These are phyloP conservation scores for Xanthoconium purpureum DNA, from an alignment of 768 basidiomycete species.

Conservation along the genomic window DNA sequence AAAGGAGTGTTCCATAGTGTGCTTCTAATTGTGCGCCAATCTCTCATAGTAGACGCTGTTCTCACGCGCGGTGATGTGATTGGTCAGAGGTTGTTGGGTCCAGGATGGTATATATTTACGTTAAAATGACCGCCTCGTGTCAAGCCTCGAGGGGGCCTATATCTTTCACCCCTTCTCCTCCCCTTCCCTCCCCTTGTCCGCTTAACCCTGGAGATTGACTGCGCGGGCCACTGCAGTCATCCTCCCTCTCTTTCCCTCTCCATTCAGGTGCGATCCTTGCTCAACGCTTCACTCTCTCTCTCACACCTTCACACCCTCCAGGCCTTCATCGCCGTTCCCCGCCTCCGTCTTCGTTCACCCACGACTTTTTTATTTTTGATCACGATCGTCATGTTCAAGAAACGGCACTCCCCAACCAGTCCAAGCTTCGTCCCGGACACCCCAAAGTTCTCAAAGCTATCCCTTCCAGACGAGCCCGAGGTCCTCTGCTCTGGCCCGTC, in stretches of 20 bases:
- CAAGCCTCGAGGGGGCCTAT: conserved; percentile 26
- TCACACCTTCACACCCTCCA: background rate
- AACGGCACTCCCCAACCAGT: conserved; percentile 13
- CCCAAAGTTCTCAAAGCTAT: conserved; percentile 15
- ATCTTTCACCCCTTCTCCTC: conserved; percentile 3
- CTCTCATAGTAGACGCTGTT: background rate
- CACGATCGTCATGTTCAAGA: conserved; percentile 31
- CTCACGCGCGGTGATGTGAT: conserved; percentile 11
- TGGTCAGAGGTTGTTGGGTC: conserved; percentile 18
- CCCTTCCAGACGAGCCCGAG: conserved; percentile 14
- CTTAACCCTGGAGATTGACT: conserved; percentile 20
- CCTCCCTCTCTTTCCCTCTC: conserved; percentile 7
- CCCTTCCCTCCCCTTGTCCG: conserved; percentile 9
- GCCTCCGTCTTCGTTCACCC: conserved; percentile 14
- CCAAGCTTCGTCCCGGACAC: conserved; percentile 19
- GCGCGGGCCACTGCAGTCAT: conserved; percentile 27
- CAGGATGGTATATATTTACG: conserved; percentile 8
- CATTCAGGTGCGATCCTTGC: conserved; percentile 12
- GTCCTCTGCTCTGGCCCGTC: conserved; percentile 2
- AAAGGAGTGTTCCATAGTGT: background rate
- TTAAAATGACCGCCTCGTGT: conserved; percentile 22
- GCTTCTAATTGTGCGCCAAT: too few species aligned
- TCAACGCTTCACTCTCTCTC: background rate
- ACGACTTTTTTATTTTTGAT: conserved; percentile 17
- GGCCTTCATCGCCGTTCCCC: background rate